These are phyloP conservation scores for Kalanchoe fedtschenkoi DNA, from an alignment of 164 flowering plant genomes.

Conservation along the genomic window DNA sequence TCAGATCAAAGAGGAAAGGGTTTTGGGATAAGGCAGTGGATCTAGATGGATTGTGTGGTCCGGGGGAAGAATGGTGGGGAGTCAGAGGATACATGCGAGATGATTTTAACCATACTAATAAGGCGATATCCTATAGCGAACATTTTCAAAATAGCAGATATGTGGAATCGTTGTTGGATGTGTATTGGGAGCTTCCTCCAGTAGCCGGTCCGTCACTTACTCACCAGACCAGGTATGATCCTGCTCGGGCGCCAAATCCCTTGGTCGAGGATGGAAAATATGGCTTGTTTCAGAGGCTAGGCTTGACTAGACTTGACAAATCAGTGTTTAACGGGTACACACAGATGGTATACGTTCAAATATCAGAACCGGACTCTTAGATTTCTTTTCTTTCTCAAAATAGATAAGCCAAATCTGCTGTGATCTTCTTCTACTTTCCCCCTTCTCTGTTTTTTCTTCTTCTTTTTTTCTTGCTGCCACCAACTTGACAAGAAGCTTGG, in stretches of 20 bases:
- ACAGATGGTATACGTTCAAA: constrained; percentile 86
- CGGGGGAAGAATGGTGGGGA: constrained; percentile 93
- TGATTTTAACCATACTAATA: constrained; percentile 74
- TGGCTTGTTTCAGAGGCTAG: constrained; percentile 73
- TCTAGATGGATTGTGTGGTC: constrained; percentile 71
- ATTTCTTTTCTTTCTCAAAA: not conserved
- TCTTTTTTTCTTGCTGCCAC: too few species aligned
- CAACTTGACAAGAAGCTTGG: not conserved
- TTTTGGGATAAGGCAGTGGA: constrained; percentile 98
- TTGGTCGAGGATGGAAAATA: constrained; percentile 86
- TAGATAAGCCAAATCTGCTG: not conserved
- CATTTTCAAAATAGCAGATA: constrained; percentile 85
- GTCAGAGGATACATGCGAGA: constrained; percentile 88
- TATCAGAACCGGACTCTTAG: constrained; percentile 45
- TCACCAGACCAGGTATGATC: constrained; percentile 93
- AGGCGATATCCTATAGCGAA: constrained; percentile 41
- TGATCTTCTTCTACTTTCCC: not conserved
- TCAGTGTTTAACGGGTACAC: constrained; percentile 97
- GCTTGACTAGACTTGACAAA: constrained; percentile 49
- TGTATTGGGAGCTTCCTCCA: constrained; percentile 97
- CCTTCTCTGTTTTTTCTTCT: too few species aligned
- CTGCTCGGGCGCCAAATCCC: constrained; percentile 65
- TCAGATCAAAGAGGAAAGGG: constrained; percentile 54
- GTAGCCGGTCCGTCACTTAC: constrained; percentile 97
- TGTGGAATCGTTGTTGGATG: constrained; percentile 83